Percentiles rank a stretch among this genome's conserved stretches.
Evolutionary conservation across 768 basidiomycete genomes (phyloP).

Genomic region (Terana coerulea): DNA sequence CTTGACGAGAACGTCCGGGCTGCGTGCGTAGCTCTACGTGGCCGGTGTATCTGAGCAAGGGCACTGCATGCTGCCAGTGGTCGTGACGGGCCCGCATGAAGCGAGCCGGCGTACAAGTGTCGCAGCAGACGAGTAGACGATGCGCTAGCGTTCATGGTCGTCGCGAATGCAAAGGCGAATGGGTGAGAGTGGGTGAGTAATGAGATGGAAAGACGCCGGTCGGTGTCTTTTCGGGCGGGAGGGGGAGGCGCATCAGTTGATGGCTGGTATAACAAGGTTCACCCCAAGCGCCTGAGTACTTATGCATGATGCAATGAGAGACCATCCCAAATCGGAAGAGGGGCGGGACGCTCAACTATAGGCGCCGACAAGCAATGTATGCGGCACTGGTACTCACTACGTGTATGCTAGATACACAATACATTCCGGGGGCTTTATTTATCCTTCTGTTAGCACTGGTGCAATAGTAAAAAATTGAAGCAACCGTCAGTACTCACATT

Average conservation of each 20-base stretch:
- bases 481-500: too few species aligned
- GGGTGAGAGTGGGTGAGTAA: slow-evolving; percentile 3
- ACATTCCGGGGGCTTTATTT: too few species aligned
- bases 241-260: not conserved
- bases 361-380: too few species aligned
- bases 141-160: slow-evolving; percentile 1
- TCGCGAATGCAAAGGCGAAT: not conserved
- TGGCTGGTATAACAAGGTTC: too few species aligned
- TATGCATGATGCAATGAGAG: too few species aligned
- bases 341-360: too few species aligned
- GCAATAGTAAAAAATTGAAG: too few species aligned
- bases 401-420: too few species aligned
- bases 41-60: not conserved
- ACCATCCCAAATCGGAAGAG: too few species aligned
- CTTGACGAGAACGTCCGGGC: not conserved
- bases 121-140: not conserved
- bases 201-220: not conserved
- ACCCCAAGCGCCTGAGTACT: too few species aligned
- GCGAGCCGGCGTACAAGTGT: not conserved
- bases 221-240: not conserved
- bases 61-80: not conserved
- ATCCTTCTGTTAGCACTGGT: too few species aligned
- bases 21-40: not conserved
- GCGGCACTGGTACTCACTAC: too few species aligned
- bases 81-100: not conserved